Evolutionary conservation across 208 protist genomes (phyloP).

Genomic region (Wallacemonas sp.): DNA sequence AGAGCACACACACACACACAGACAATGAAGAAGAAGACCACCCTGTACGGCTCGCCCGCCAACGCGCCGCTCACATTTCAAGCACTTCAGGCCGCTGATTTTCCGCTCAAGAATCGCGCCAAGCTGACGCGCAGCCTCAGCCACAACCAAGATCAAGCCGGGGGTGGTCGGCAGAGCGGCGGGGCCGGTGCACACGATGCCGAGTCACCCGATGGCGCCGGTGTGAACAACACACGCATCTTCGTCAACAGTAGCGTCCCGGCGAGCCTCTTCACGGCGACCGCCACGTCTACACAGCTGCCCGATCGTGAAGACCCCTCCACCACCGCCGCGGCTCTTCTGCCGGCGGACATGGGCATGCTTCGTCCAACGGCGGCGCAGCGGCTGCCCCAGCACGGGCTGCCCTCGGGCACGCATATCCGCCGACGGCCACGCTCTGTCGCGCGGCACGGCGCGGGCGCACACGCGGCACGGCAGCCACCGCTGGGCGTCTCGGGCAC

Average conservation of each 20-base stretch:
- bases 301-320: neutral
- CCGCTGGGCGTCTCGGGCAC: neutral
- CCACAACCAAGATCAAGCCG: neutral
- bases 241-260: slow-evolving; percentile 8
- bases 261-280: slow-evolving; percentile 13
- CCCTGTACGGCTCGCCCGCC: neutral
- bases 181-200: neutral
- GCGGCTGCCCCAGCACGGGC: slow-evolving; percentile 13
- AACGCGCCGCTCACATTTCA: slow-evolving; percentile 13
- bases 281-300: slow-evolving; percentile 5
- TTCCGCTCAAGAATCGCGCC: neutral
- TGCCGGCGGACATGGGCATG: slow-evolving; percentile 27
- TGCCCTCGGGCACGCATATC: slow-evolving; percentile 78
- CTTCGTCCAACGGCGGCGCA: slow-evolving; percentile 28
- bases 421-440: slow-evolving; percentile 63
- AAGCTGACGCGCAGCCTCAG: slow-evolving; percentile 6
- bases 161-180: neutral
- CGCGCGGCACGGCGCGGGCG: slow-evolving; percentile 9
- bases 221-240: neutral
- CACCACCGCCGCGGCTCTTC: neutral
- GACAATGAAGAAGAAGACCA: neutral
- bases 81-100: slow-evolving; percentile 4
- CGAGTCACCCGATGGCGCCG: neutral
- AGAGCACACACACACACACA: neutral
- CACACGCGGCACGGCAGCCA: neutral